Conservation (phyloP, 2,329 filamentous ascomycete species). For the Nemania diffusa region DNA sequence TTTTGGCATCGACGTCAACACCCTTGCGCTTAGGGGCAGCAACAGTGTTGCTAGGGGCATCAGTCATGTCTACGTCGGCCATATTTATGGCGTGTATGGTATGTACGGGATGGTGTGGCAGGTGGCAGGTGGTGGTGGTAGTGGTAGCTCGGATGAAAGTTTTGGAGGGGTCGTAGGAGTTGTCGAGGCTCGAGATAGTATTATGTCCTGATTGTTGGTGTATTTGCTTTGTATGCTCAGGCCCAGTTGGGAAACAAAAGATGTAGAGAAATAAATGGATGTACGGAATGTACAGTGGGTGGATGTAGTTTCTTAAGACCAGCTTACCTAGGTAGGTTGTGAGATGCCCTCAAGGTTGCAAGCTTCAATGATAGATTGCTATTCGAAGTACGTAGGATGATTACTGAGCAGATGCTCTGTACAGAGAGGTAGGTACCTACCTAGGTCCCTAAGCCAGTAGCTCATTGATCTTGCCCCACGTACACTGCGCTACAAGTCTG, state of each 20-base stretch:
- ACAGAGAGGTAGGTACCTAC: too few species aligned
- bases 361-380: conserved; percentile 3
- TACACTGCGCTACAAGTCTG: too few species aligned
- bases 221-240: conserved; percentile 12
- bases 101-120: neutral
- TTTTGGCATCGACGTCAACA: conserved; percentile 60
- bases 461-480: conserved; percentile 5
- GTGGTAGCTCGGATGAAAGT: neutral
- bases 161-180: neutral
- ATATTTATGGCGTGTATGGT: conserved; percentile 59
- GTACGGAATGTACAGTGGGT: neutral
- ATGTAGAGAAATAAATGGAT: neutral
- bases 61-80: conserved; percentile 97
- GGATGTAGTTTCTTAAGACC: neutral
- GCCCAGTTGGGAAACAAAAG: neutral
- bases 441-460: too few species aligned
- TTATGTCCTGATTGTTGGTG: conserved; percentile 8
- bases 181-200: conserved; percentile 1
- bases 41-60: conserved; percentile 70
- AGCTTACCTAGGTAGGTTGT: conserved; percentile 6
- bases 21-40: conserved; percentile 62
- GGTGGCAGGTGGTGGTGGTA: neutral
- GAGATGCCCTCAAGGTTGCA: conserved; percentile 21
- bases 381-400: too few species aligned
- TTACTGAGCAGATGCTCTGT: too few species aligned